Conservation (phyloP, 257 asterid genomes). For the Solanum corneliomulleri region DNA sequence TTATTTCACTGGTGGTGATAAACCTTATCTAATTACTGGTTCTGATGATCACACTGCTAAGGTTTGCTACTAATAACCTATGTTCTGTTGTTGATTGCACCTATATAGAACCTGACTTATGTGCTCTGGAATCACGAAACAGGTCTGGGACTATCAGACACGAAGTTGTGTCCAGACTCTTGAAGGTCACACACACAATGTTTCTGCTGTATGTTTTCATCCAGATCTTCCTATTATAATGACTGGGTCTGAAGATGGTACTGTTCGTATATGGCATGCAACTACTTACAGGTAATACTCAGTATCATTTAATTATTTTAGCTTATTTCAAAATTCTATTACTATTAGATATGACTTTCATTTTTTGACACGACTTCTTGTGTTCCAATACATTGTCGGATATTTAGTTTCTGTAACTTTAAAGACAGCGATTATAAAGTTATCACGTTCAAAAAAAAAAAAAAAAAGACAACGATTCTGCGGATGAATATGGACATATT, state of each 20-base stretch:
- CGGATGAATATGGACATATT: background rate
- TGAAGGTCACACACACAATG: conserved; percentile 98
- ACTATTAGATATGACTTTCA: background rate
- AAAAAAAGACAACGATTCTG: background rate
- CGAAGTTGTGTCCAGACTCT: conserved; percentile 97
- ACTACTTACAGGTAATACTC: conserved; percentile 75
- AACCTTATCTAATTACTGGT: conserved; percentile 88
- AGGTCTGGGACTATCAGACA: conserved; percentile 99
- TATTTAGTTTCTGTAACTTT: background rate
- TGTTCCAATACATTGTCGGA: background rate
- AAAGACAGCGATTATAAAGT: background rate
- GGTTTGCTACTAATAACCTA: conserved; percentile 34
- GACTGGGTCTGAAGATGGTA: conserved; percentile 98
- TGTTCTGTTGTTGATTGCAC: conserved; percentile 1
- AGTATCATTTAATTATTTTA: background rate
- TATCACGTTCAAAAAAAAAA: too few relatives aligned
- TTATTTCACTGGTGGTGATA: conserved; percentile 96
- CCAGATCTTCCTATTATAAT: conserved; percentile 97
- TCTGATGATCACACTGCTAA: conserved; percentile 99
- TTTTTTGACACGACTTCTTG: background rate
- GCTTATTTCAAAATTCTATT: background rate
- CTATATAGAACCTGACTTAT: background rate
- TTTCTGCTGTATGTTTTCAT: conserved; percentile 98
- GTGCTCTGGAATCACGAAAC: conserved; percentile 12
- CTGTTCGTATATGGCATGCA: conserved; percentile 99